phyloP scores from a whole-genome alignment of 208 protist species.

The Angomonas deanei region DNA sequence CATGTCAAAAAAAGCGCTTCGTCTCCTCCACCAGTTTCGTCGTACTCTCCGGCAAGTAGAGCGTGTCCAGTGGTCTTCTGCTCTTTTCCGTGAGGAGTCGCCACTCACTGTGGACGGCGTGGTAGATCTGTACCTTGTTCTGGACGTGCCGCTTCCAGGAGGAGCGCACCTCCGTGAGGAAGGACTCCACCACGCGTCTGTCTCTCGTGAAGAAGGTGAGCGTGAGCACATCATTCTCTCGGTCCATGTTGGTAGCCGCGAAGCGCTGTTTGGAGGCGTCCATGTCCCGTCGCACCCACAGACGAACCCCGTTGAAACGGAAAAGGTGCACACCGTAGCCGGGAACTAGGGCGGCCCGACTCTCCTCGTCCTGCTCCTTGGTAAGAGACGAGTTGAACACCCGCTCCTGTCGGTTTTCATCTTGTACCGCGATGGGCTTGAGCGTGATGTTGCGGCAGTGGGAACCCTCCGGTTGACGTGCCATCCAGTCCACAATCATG shows the following conservation, averaged over 20 bases:
- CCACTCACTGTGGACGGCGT: slow-evolving; percentile 59
- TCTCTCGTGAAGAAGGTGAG: slow-evolving; percentile 67
- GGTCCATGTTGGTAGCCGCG: slow-evolving; percentile 30
- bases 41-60: slow-evolving; percentile 53
- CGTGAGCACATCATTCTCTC: slow-evolving; percentile 70
- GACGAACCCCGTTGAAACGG: slow-evolving; percentile 34
- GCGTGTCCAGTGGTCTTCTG: slow-evolving; percentile 57
- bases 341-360: slow-evolving; percentile 49
- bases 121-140: slow-evolving; percentile 62
- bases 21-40: slow-evolving; percentile 72
- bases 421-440: slow-evolving; percentile 52
- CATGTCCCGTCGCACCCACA: slow-evolving; percentile 67
- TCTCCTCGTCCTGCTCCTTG: slow-evolving; percentile 8
- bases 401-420: slow-evolving; percentile 25
- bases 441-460: slow-evolving; percentile 62
- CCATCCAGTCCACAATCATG: slow-evolving; percentile 90
- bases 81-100: slow-evolving; percentile 55
- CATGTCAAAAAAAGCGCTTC: slow-evolving; percentile 70
- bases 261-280: slow-evolving; percentile 65
- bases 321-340: slow-evolving; percentile 82
- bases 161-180: slow-evolving; percentile 43
- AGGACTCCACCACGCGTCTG: slow-evolving; percentile 44
- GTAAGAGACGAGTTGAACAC: neutral
- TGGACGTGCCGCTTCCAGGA: slow-evolving; percentile 48
- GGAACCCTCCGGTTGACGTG: slow-evolving; percentile 53